Evolutionary conservation across 2,329 filamentous ascomycete species (phyloP), one percentile per base, ranked within the genome.

Genomic region (Aspergillus quadrilineatus): DNA sequence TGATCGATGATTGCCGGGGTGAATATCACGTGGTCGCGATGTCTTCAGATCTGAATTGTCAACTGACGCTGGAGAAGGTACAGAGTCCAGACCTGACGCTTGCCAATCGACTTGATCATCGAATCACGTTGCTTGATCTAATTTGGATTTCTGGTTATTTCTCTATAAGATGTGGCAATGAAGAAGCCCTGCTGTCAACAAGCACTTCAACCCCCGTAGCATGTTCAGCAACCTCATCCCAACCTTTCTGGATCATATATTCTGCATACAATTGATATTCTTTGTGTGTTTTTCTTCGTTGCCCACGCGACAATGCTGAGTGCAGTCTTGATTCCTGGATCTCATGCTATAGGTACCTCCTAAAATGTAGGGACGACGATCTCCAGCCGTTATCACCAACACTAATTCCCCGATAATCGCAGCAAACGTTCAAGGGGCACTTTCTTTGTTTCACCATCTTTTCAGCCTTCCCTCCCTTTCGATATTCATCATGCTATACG

Each of bases 371-470:
- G 50, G 42, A 37, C 15, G 50, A 39, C 34, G 50, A 53, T 53
- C 50, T 28, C 41, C 42, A 22, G 50, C 50, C 26, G 50, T 53
- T 53, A 53, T 53, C 50, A 53, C 50, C 39, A 51, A 10, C 41
- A 36, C 41, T 22, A 52, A 44, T 45, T 45, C 10, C 17, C 32
- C 32, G 43, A 46, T 44, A 39, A 53, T 53, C 34, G 42, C 43
- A 26, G 15, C 42, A 39, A 56, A 46, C 41, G 44, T 34, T 36
- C 52, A 48, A 50, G 53, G 53, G 53, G 46, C 37, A 37, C 28
- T 37, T 56, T 56, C 53, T 56, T 56, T 51, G 53, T 49, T 47
- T 41, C 43, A 46, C 50, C 32, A 30, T 30, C 44, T 39, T 22
- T 49, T 48, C 46, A 34, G 54, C 49, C 46, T 48, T 53, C 12